Evolutionary conservation across 1,284 basidiomycete genomes (phyloP).

Genomic region (Earliella scabrosa): DNA sequence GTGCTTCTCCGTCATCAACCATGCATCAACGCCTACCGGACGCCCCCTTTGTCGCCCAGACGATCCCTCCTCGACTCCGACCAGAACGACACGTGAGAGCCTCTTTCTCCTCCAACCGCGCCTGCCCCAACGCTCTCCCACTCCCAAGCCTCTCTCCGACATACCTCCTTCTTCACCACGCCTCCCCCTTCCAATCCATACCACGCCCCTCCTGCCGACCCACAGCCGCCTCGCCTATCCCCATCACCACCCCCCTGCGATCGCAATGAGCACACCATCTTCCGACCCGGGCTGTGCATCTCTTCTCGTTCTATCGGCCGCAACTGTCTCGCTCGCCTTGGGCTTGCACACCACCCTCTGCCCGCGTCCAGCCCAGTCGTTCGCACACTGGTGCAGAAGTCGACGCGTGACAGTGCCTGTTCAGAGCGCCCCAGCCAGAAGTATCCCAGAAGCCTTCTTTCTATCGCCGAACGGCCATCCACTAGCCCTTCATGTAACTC

Average conservation of each 20-base stretch:
- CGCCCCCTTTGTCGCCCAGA: constrained; percentile 16
- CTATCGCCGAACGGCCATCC: constrained; percentile 19
- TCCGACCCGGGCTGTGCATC: not conserved
- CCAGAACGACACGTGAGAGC: constrained; percentile 17
- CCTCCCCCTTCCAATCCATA: not conserved
- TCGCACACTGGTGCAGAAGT: not conserved
- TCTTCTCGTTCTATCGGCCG: not conserved
- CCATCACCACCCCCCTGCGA: constrained; percentile 14
- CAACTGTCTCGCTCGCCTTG: not conserved
- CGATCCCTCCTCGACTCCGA: constrained; percentile 15
- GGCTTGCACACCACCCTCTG: not conserved
- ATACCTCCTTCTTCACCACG: constrained; percentile 8
- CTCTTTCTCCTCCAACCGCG: constrained; percentile 7
- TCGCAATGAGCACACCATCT: constrained; percentile 13
- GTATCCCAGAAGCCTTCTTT: constrained; percentile 16
- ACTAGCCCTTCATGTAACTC: constrained; percentile 9
- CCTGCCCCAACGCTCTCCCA: not conserved
- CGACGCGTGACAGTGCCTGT: constrained; percentile 2
- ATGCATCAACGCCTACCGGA: constrained; percentile 3
- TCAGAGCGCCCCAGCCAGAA: constrained; percentile 16
- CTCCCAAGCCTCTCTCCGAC: constrained; percentile 1
- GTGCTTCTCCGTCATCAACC: no score
- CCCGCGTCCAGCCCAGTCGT: not conserved
- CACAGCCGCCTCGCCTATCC: constrained; percentile 2
- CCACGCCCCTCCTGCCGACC: constrained; percentile 8